Base-by-base conservation (phyloP, 129 eudicot species). In the Centella asiatica region DNA sequence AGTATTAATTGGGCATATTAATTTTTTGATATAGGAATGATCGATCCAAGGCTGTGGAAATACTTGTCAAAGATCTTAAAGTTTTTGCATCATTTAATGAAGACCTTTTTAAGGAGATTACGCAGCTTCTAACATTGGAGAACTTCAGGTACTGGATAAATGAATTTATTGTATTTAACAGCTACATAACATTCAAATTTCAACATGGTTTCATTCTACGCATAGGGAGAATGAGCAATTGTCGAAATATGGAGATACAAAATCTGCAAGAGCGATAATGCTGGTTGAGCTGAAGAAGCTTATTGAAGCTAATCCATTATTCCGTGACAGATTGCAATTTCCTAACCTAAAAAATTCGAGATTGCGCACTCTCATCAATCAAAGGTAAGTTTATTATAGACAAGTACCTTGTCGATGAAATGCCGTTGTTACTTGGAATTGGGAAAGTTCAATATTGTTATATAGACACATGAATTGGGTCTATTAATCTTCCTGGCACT, bases 11-110 rank as follows among this genome's bases (percentile, higher is more conserved):
- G 67, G 68, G 54, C 29, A 11, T 45, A 60, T 60, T 36, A 57
- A 33, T 17, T 72, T 67, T 47, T 64, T 37, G n/a, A n/a, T n/a
- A 69, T 61, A 89, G 97, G 90, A 80, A 82, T 65, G 97, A 89
- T 53, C 77, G 97, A 73, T 75, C 97, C 44, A 85, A 85, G 66
- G 97, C 85, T 29, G 97, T 89, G 36, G 97, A 89, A 44, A 89
- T 89, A 23, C 94, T 89, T 50, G 97, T 82, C 29, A 85, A 89
- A 74, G 97, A 89, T 82, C 95, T 89, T 46, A 89, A 85, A 71
- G 95, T 85, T 63, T 89, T 89, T 69, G 83, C 97, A 1, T 85
- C 97, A 27, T 89, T 89, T 69, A 89, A 89, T 74, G 97, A 89
- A 74, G 95, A 89, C 55, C 87, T 82, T 48, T 85, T 85, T 57